A percentile compares a stretch with the other conserved stretches of the same genome.
Conservation (phyloP, 1,284 basidiomycete genomes). For the Pholiota adiposa region DNA sequence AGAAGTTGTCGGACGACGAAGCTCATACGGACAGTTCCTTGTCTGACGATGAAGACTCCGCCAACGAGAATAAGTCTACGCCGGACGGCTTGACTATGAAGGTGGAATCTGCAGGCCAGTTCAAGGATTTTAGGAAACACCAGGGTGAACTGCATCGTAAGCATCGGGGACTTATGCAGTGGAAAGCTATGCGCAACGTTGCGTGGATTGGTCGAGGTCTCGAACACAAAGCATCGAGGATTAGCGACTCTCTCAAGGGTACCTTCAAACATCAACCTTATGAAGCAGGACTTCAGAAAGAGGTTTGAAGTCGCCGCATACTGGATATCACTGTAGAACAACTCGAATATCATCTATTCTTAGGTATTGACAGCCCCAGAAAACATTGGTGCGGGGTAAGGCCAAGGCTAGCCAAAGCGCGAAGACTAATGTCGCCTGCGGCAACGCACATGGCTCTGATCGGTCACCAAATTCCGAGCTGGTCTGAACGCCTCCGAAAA, state of each 20-base stretch:
- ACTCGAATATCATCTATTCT: too few relatives aligned
- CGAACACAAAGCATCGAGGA: conserved; percentile 34
- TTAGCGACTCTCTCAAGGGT: conserved; percentile 36
- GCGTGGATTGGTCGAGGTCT: conserved; percentile 40
- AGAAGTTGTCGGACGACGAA: conserved; percentile 23
- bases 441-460: too few relatives aligned
- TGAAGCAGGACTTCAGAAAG: conserved; percentile 39
- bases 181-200: conserved; percentile 38
- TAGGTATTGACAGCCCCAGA: too few relatives aligned
- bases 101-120: conserved; percentile 22
- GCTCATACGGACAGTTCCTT: conserved; percentile 19
- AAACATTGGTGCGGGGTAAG: too few relatives aligned
- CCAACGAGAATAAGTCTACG: conserved; percentile 10
- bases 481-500: too few relatives aligned
- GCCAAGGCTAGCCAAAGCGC: too few relatives aligned
- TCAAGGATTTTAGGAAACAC: conserved; percentile 31
- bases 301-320: conserved; percentile 36
- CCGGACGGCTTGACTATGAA: conserved; percentile 1
- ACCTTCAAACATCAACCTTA: conserved; percentile 36
- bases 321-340: too few relatives aligned
- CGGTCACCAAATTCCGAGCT: too few relatives aligned
- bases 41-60: conserved; percentile 5
- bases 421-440: too few relatives aligned
- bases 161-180: too few relatives aligned
- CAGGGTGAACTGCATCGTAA: conserved; percentile 39